Conservation (phyloP, 108 stramenopile species). For the Asterionellopsis glacialis region DNA sequence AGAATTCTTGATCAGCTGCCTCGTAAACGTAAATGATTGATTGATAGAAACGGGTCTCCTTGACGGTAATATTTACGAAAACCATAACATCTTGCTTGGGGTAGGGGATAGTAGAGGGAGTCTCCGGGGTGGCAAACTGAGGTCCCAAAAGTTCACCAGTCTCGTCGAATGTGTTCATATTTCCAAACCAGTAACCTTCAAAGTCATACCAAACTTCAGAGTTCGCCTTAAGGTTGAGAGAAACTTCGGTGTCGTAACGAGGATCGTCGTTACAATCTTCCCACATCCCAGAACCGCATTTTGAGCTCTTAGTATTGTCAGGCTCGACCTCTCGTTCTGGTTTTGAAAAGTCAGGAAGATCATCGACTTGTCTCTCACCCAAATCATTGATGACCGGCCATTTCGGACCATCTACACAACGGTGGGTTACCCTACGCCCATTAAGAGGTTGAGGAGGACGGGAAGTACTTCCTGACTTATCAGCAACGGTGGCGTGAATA, state of each 20-base stretch:
- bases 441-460: neutral
- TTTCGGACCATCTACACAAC: neutral
- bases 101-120: neutral
- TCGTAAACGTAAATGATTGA: constrained; percentile 3
- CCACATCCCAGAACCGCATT: neutral
- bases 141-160: neutral
- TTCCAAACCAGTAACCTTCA: constrained; percentile 6
- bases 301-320: neutral
- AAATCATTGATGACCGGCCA: too few species aligned
- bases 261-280: constrained; percentile 1
- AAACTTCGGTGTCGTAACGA: constrained; percentile 4
- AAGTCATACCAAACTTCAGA: neutral
- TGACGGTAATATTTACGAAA: constrained; percentile 5
- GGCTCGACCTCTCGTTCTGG: neutral
- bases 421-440: neutral
- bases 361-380: too few species aligned
- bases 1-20: constrained; percentile 3
- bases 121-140: neutral
- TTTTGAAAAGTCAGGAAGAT: too few species aligned
- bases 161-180: neutral
- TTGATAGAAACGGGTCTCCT: neutral
- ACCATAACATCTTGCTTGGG: neutral
- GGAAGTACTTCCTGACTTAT: neutral
- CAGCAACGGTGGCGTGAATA: neutral
- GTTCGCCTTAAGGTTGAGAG: neutral